A percentile compares a stretch with the other conserved stretches of the same genome.
phyloP scores from a whole-genome alignment of 1,284 basidiomycete genomes.

The Ceratobasidium papillatum region DNA sequence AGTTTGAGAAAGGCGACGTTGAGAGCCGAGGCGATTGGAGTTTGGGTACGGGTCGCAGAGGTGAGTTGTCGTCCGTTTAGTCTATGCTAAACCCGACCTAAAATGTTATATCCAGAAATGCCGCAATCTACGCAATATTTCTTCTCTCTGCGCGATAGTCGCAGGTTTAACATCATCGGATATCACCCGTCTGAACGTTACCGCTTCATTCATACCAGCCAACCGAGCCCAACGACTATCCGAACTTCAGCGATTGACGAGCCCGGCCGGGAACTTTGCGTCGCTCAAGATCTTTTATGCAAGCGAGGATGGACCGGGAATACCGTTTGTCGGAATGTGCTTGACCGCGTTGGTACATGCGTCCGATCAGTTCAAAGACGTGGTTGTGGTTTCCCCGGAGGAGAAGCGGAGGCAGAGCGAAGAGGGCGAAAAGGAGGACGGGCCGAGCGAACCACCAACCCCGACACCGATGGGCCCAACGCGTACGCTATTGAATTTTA shows the following conservation, averaged over 20 bases:
- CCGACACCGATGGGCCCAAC: constrained; percentile 26
- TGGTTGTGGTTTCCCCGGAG: constrained; percentile 45
- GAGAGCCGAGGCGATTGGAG: constrained; percentile 68
- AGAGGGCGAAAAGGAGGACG: not conserved
- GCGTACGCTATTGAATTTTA: constrained; percentile 59
- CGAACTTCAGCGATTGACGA: constrained; percentile 62
- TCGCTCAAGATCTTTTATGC: constrained; percentile 63
- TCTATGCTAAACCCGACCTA: not conserved
- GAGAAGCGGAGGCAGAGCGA: not conserved
- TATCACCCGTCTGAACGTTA: constrained; percentile 65
- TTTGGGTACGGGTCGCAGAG: constrained; percentile 80
- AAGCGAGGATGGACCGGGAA: constrained; percentile 60
- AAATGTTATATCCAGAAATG: constrained; percentile 62
- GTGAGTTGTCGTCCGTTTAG: constrained; percentile 53
- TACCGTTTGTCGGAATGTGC: constrained; percentile 72
- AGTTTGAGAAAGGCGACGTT: constrained; percentile 60
- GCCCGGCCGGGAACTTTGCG: constrained; percentile 66
- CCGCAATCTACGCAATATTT: constrained; percentile 68
- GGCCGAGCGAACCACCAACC: constrained; percentile 21
- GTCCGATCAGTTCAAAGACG: constrained; percentile 62
- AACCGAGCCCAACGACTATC: constrained; percentile 60
- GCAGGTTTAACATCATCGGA: constrained; percentile 68
- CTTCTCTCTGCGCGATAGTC: constrained; percentile 71
- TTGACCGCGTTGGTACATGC: constrained; percentile 68
- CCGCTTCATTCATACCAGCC: constrained; percentile 67